A percentile compares a stretch with the other conserved stretches of the same genome.
These are phyloP conservation scores for Fusarium staphyleae DNA, from an alignment of 2,329 filamentous ascomycete genomes.

Conservation along the genomic window DNA sequence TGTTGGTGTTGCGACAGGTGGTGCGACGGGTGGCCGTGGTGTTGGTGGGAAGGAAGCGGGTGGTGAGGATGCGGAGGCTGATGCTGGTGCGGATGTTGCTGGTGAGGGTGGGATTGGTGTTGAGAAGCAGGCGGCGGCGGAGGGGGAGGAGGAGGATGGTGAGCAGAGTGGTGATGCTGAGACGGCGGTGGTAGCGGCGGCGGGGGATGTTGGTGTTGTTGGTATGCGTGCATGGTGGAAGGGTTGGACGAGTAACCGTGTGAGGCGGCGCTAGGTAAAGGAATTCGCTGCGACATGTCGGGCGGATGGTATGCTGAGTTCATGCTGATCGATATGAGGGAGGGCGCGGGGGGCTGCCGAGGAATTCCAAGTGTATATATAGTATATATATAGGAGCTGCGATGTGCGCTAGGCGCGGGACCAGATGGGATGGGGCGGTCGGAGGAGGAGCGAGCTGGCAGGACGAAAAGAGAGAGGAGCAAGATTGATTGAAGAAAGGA, in stretches of 20 bases:
- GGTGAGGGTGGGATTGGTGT: conserved; percentile 19
- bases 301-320: conserved; percentile 43
- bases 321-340: conserved; percentile 33
- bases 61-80: conserved; percentile 30
- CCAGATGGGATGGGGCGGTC: neutral
- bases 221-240: conserved; percentile 35
- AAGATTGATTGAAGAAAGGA: neutral
- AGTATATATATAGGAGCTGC: neutral
- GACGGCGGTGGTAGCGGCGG: conserved; percentile 30
- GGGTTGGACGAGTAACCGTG: conserved; percentile 37
- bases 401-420: neutral
- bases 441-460: neutral
- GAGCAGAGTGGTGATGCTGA: conserved; percentile 34
- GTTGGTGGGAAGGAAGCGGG: conserved; percentile 34
- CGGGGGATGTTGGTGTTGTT: conserved; percentile 38
- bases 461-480: neutral
- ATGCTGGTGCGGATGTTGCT: conserved; percentile 22
- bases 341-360: neutral
- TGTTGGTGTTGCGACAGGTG: conserved; percentile 31
- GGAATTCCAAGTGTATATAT: conserved; percentile 5
- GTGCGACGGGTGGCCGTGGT: conserved; percentile 28
- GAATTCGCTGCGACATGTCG: conserved; percentile 45
- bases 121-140: conserved; percentile 19
- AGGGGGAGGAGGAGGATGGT: conserved; percentile 23
- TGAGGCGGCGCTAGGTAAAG: conserved; percentile 29